A percentile compares a stretch with the other conserved stretches of the same genome.
Evolutionary conservation across 106 monocot species (phyloP).

Genomic region (Dendrobium nobile): DNA sequence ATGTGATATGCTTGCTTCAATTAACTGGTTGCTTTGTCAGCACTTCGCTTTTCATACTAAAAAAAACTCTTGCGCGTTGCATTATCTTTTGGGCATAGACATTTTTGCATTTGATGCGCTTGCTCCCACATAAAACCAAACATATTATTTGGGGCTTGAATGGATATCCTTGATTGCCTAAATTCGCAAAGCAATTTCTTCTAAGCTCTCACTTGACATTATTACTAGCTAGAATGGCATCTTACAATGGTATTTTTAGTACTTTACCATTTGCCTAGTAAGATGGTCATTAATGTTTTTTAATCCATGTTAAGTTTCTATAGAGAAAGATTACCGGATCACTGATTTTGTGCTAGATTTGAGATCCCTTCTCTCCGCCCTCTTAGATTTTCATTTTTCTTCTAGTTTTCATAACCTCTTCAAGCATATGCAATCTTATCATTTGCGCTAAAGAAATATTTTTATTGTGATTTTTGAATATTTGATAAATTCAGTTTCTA

Average conservation of each 20-base stretch:
- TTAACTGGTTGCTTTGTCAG: too few species aligned
- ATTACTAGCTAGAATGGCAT: neutral
- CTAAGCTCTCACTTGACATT: neutral
- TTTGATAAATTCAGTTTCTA: neutral
- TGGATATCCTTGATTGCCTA: neutral
- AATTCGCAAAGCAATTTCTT: neutral
- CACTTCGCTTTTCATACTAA: too few species aligned
- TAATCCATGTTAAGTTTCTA: neutral
- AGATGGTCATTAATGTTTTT: neutral
- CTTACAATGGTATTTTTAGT: neutral
- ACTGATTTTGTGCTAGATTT: neutral
- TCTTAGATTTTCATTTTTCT: neutral
- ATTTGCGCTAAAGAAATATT: neutral
- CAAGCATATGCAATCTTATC: neutral
- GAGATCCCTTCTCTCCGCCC: neutral
- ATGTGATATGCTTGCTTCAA: too few species aligned
- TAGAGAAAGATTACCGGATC: neutral
- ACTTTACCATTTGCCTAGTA: neutral
- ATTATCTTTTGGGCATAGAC: too few species aligned
- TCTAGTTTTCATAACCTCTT: neutral
- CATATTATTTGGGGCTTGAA: neutral
- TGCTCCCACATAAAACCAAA: neutral
- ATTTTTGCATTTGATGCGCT: neutral
- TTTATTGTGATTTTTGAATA: neutral
- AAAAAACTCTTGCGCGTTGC: too few species aligned